These are phyloP conservation scores for Symbiodinium pilosum DNA, from an alignment of 73 alveolate species.

Conservation along the genomic window DNA sequence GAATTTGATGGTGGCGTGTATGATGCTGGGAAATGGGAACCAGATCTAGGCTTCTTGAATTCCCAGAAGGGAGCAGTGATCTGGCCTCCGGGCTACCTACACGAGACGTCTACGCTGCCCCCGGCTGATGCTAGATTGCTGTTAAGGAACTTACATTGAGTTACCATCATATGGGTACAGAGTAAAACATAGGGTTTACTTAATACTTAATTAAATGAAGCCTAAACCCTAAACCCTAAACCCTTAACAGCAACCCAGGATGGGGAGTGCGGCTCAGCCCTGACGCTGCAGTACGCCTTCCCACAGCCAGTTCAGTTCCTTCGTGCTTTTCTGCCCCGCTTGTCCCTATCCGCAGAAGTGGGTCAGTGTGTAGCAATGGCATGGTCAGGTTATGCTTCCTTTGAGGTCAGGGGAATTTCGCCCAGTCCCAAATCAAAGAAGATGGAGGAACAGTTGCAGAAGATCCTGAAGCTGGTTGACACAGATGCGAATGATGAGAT, in stretches of 20 bases:
- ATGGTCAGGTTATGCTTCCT: conserved; percentile 59
- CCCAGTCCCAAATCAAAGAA: conserved; percentile 45
- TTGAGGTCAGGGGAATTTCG: conserved; percentile 39
- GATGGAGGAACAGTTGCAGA: conserved; percentile 62
- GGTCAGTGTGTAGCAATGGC: conserved; percentile 71
- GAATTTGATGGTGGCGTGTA: conserved; percentile 92
- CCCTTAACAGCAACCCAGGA: too few species aligned
- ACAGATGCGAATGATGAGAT: neutral
- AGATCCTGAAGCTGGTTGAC: conserved; percentile 40
- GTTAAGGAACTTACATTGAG: too few species aligned
- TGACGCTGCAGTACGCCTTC: conserved; percentile 88
- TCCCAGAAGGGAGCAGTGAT: conserved; percentile 53
- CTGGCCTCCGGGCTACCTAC: conserved; percentile 88
- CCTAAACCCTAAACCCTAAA: too few species aligned
- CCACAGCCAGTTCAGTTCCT: conserved; percentile 90
- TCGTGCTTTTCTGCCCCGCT: conserved; percentile 73
- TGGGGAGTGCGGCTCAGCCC: conserved; percentile 68
- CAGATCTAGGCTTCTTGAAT: conserved; percentile 77
- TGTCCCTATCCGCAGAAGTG: conserved; percentile 93
- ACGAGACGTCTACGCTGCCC: conserved; percentile 73
- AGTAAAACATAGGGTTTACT: neutral
- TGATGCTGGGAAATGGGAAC: conserved; percentile 75
- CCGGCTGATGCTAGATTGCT: too few species aligned
- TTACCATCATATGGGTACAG: too few species aligned
- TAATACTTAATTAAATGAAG: too few species aligned